phyloP scores from a whole-genome alignment of 1,284 basidiomycete species.

The Cryptococcus sp. region DNA sequence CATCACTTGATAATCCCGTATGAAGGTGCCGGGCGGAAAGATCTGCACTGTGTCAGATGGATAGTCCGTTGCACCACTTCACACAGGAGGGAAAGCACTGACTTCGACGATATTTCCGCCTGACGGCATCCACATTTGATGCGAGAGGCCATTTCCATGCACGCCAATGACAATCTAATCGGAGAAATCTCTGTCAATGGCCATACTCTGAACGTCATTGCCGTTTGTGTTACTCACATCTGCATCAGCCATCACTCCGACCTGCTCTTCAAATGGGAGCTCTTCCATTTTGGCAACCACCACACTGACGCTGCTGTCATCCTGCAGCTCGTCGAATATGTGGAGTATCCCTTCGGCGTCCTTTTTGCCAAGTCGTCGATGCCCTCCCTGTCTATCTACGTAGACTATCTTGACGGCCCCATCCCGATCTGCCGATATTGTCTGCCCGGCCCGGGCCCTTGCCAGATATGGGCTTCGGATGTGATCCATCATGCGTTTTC shows the following conservation, averaged over 20 bases:
- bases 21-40: slow-evolving; percentile 24
- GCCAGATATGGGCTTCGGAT: background rate
- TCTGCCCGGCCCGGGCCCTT: background rate
- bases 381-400: slow-evolving; percentile 33
- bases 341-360: slow-evolving; percentile 20
- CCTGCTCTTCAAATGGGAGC: slow-evolving; percentile 12
- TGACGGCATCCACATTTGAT: slow-evolving; percentile 34
- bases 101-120: slow-evolving; percentile 31
- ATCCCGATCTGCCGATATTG: background rate
- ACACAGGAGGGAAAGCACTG: background rate
- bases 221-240: slow-evolving; percentile 16
- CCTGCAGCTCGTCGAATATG: slow-evolving; percentile 17
- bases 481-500: background rate
- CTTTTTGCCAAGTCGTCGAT: slow-evolving; percentile 19
- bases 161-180: slow-evolving; percentile 28
- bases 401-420: slow-evolving; percentile 30
- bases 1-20: slow-evolving; percentile 24
- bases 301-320: slow-evolving; percentile 12
- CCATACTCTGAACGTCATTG: background rate
- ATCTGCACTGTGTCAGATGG: slow-evolving; percentile 18
- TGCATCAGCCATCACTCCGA: slow-evolving; percentile 18
- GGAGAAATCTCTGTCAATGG: background rate
- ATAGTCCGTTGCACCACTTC: no score
- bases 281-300: slow-evolving; percentile 23
- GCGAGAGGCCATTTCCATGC: slow-evolving; percentile 28